Percentiles rank a stretch among this genome's conserved stretches.
Evolutionary conservation across 2,329 filamentous ascomycete species (phyloP).

Genomic region (Juglanconis sp.): DNA sequence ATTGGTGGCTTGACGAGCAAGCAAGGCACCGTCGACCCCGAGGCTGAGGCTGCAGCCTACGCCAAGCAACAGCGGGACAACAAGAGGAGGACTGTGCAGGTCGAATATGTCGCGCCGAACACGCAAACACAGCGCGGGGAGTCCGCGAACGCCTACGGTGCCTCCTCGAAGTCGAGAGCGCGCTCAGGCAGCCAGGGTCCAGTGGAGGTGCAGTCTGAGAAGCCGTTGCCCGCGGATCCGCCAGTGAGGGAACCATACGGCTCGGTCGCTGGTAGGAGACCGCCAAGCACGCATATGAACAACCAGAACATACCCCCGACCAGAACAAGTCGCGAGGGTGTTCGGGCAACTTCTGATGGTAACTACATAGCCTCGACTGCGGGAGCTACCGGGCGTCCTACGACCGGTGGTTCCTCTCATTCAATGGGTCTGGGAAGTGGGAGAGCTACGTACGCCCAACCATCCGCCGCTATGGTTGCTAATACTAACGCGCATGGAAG

Average conservation of each 20-base stretch:
- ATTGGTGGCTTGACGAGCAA: constrained; percentile 68
- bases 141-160: constrained; percentile 22
- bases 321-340: constrained; percentile 46
- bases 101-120: constrained; percentile 92
- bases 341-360: constrained; percentile 53
- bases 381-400: constrained; percentile 57
- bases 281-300: constrained; percentile 45
- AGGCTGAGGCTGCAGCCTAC: constrained; percentile 49
- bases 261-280: constrained; percentile 35
- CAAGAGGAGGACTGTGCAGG: constrained; percentile 91
- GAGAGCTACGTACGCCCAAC: constrained; percentile 81
- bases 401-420: constrained; percentile 70
- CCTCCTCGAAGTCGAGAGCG: constrained; percentile 46
- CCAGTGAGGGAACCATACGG: constrained; percentile 43
- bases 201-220: constrained; percentile 46
- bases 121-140: constrained; percentile 78
- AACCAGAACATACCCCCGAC: constrained; percentile 44
- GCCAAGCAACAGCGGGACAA: constrained; percentile 74
- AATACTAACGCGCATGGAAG: constrained; percentile 86
- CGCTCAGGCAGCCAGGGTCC: constrained; percentile 55
- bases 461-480: constrained; percentile 80
- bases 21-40: constrained; percentile 69
- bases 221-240: constrained; percentile 59
- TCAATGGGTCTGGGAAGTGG: constrained; percentile 58
- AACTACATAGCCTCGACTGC: constrained; percentile 50